Conservation (phyloP, 192 early-diverging fungal genomes). For the Borealophlyctis nickersoniae region DNA sequence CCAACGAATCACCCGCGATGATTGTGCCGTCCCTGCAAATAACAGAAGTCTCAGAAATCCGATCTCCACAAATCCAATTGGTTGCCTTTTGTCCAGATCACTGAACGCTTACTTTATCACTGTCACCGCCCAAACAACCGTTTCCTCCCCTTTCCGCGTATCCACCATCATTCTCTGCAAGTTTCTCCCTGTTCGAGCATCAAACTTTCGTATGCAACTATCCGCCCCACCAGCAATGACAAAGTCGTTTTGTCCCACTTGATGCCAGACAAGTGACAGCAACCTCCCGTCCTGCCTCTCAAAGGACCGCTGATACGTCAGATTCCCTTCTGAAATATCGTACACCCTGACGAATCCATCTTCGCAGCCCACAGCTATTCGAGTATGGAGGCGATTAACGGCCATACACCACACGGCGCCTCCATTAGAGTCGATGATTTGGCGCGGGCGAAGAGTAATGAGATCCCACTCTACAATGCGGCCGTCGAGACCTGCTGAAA, state of each 20-base stretch:
- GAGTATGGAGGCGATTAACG: slow-evolving; percentile 54
- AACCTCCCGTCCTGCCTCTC: slow-evolving; percentile 69
- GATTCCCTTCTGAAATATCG: slow-evolving; percentile 64
- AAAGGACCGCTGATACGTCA: slow-evolving; percentile 66
- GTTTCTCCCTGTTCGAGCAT: slow-evolving; percentile 35
- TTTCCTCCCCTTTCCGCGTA: slow-evolving; percentile 64
- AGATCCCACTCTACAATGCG: slow-evolving; percentile 87
- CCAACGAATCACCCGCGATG: slow-evolving; percentile 87
- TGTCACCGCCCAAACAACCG: slow-evolving; percentile 85
- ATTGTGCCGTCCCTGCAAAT: slow-evolving; percentile 73
- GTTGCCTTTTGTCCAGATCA: too few relatives aligned
- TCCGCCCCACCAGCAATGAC: slow-evolving; percentile 84
- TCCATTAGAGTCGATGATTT: slow-evolving; percentile 74
- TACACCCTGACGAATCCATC: slow-evolving; percentile 90
- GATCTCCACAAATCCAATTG: too few relatives aligned
- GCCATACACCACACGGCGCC: slow-evolving; percentile 95
- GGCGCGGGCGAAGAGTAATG: slow-evolving; percentile 41
- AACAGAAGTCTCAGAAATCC: neutral
- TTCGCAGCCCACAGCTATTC: slow-evolving; percentile 87
- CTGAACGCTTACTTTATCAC: too few relatives aligned
- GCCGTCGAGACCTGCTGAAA: slow-evolving; percentile 83
- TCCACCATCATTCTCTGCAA: slow-evolving; percentile 74
- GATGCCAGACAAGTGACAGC: slow-evolving; percentile 83
- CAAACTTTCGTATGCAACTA: slow-evolving; percentile 60
- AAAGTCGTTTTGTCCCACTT: slow-evolving; percentile 43